Evolutionary conservation across 2,329 filamentous ascomycete species (phyloP).

Genomic region (Hysterium pulicare): DNA sequence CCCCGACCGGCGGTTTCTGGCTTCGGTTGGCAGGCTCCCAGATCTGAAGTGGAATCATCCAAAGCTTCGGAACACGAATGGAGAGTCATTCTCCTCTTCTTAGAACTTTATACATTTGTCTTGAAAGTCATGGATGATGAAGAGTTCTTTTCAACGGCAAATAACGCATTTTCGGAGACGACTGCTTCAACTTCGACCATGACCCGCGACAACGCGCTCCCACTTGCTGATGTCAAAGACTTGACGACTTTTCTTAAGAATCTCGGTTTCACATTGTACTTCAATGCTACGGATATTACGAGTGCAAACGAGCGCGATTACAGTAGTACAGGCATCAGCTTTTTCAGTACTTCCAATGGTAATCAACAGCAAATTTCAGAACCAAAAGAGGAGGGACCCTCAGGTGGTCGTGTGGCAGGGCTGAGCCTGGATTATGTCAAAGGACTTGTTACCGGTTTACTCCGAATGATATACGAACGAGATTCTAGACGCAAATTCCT

Average conservation of each 20-base stretch:
- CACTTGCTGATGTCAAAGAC: conserved; percentile 65
- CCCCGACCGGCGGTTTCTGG: conserved; percentile 34
- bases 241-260: conserved; percentile 87
- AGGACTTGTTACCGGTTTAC: conserved; percentile 71
- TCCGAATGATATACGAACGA: conserved; percentile 87
- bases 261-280: conserved; percentile 83
- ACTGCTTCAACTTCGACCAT: conserved; percentile 9
- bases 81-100: conserved; percentile 82
- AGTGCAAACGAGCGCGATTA: conserved; percentile 43
- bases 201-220: conserved; percentile 63
- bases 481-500: conserved; percentile 87
- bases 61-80: conserved; percentile 65
- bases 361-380: conserved; percentile 7
- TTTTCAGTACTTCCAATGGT: conserved; percentile 22
- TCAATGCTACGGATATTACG: conserved; percentile 67
- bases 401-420: conserved; percentile 62
- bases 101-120: conserved; percentile 92
- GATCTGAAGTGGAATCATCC: conserved; percentile 30
- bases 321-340: conserved; percentile 45
- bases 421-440: conserved; percentile 77
- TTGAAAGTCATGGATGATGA: conserved; percentile 93
- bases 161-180: conserved; percentile 21
- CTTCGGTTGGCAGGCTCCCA: conserved; percentile 30
- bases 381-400: conserved; percentile 30
- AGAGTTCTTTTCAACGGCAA: conserved; percentile 71